These are phyloP conservation scores for Arxiozyma telluris DNA, from an alignment of 1,139 yeast species.

Conservation along the genomic window DNA sequence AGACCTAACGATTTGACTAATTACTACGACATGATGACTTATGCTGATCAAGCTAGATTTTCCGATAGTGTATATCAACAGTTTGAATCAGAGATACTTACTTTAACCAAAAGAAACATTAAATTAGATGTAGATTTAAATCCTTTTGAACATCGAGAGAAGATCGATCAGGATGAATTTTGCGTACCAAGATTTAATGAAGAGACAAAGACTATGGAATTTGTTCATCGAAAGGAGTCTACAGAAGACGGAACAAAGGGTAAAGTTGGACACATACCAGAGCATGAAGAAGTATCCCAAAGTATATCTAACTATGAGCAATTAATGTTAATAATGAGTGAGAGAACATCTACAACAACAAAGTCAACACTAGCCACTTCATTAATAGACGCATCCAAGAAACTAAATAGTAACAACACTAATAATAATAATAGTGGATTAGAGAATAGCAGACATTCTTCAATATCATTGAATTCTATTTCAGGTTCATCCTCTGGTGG, in stretches of 20 bases:
- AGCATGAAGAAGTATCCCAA: slow-evolving; percentile 61
- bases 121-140: slow-evolving; percentile 65
- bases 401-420: slow-evolving; percentile 8
- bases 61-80: slow-evolving; percentile 48
- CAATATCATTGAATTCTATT: background rate
- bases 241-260: slow-evolving; percentile 36
- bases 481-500: background rate
- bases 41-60: slow-evolving; percentile 73
- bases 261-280: slow-evolving; percentile 37
- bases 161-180: slow-evolving; percentile 38
- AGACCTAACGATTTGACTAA: slow-evolving; percentile 73
- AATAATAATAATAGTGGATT: background rate
- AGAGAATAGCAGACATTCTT: slow-evolving; percentile 1
- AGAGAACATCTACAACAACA: slow-evolving; percentile 29
- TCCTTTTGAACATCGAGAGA: slow-evolving; percentile 45
- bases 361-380: slow-evolving; percentile 30
- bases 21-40: slow-evolving; percentile 77
- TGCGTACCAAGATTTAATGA: slow-evolving; percentile 41
- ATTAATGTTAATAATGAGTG: slow-evolving; percentile 52
- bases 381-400: slow-evolving; percentile 28
- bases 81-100: slow-evolving; percentile 72
- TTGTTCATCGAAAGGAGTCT: slow-evolving; percentile 42
- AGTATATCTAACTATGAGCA: slow-evolving; percentile 86
- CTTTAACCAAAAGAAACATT: slow-evolving; percentile 67
- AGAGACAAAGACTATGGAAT: slow-evolving; percentile 35